These are phyloP conservation scores for Mycosphaerella sp. DNA, from an alignment of 2,329 filamentous ascomycete species.

Conservation along the genomic window DNA sequence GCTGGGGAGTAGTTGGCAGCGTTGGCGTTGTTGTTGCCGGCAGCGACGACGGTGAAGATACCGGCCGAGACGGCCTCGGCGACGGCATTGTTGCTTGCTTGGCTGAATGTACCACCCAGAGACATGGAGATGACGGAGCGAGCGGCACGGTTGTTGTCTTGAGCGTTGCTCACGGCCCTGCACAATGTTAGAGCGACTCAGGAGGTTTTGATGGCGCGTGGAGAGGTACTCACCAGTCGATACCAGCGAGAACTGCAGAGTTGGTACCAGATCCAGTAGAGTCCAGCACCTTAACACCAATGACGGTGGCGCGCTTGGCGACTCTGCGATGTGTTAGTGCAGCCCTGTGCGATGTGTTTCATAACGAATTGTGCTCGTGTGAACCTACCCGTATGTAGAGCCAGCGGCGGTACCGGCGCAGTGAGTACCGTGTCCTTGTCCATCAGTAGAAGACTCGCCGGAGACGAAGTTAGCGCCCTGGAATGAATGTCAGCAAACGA, in stretches of 20 bases:
- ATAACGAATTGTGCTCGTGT: no score
- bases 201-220: not conserved
- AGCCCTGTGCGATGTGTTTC: no score
- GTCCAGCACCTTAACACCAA: constrained; percentile 48
- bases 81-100: constrained; percentile 36
- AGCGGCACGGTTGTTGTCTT: constrained; percentile 67
- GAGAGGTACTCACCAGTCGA: constrained; percentile 33
- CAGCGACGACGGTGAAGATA: constrained; percentile 37
- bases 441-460: constrained; percentile 33
- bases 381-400: constrained; percentile 44
- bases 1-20: constrained; percentile 32
- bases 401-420: constrained; percentile 56
- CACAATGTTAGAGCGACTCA: not conserved
- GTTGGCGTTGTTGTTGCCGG: constrained; percentile 34
- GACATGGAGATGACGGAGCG: constrained; percentile 35
- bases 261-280: constrained; percentile 43
- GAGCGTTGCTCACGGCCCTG: constrained; percentile 48
- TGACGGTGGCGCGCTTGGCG: constrained; percentile 40
- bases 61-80: constrained; percentile 35
- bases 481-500: no score
- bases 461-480: constrained; percentile 22
- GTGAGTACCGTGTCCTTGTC: constrained; percentile 60
- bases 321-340: constrained; percentile 37
- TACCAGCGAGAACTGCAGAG: constrained; percentile 44
- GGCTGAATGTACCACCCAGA: constrained; percentile 37